Evolutionary conservation across 768 basidiomycete genomes (phyloP).

Genomic region (Strobilomyces confusus): DNA sequence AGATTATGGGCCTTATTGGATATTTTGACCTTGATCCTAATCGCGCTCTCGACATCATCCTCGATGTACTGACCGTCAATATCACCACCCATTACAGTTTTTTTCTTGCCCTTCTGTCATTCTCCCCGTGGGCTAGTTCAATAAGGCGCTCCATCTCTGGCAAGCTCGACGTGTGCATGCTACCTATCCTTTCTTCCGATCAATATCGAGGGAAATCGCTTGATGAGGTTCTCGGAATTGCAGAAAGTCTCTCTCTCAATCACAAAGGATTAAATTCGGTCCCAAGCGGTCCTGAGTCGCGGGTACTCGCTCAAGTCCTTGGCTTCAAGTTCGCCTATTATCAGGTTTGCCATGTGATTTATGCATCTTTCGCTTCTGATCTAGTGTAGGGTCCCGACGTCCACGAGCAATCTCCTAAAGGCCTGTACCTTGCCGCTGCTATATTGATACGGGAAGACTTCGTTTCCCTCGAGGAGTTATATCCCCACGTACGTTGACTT

Average conservation of each 20-base stretch:
- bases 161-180: constrained; percentile 33
- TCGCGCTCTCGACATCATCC: constrained; percentile 86
- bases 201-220: constrained; percentile 56
- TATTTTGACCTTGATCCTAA: constrained; percentile 98
- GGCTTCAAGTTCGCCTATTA: constrained; percentile 97
- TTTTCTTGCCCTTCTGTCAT: constrained; percentile 81
- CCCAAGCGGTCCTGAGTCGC: constrained; percentile 38
- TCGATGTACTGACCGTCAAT: constrained; percentile 86
- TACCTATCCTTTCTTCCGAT: constrained; percentile 35
- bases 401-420: constrained; percentile 59
- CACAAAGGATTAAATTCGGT: constrained; percentile 5
- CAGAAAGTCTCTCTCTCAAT: constrained; percentile 34
- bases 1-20: constrained; percentile 83
- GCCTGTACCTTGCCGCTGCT: constrained; percentile 78
- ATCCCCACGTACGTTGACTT: constrained; percentile 71
- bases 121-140: constrained; percentile 83
- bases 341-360: constrained; percentile 52
- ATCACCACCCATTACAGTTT: constrained; percentile 81
- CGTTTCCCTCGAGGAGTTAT: constrained; percentile 81
- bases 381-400: constrained; percentile 49
- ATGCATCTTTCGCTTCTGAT: constrained; percentile 13
- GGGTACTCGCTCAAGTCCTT: constrained; percentile 82
- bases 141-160: constrained; percentile 30
- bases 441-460: constrained; percentile 88
- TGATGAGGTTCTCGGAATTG: constrained; percentile 60